Percentiles rank a stretch among this genome's conserved stretches.
These are phyloP conservation scores for Combretum micranthum DNA, from an alignment of 345 rosid genomes.

Conservation along the genomic window DNA sequence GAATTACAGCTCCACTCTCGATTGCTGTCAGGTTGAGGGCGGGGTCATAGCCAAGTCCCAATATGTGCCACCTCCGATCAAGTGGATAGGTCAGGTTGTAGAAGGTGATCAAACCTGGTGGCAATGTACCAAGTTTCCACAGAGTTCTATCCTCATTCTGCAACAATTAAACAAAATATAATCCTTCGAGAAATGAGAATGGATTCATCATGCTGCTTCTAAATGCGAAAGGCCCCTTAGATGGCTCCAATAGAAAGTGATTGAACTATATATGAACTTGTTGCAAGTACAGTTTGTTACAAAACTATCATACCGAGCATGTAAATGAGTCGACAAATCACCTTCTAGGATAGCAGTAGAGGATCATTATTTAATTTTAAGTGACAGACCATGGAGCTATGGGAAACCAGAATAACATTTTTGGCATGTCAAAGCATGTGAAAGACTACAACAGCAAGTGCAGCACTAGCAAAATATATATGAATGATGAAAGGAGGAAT, in stretches of 20 bases:
- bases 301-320: too few relatives aligned
- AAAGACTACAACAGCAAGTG: neutral
- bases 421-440: neutral
- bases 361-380: too few relatives aligned
- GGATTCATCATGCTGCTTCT: neutral
- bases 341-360: too few relatives aligned
- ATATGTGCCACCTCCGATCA: slow-evolving; percentile 78
- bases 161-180: slow-evolving; percentile 14
- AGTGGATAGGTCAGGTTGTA: slow-evolving; percentile 81
- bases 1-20: slow-evolving; percentile 81
- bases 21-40: slow-evolving; percentile 91
- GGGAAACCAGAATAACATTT: neutral
- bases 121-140: slow-evolving; percentile 96
- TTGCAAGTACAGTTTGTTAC: too few relatives aligned
- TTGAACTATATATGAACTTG: too few relatives aligned
- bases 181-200: neutral
- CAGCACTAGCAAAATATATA: neutral
- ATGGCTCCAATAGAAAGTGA: too few relatives aligned
- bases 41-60: slow-evolving; percentile 98
- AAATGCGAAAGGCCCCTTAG: too few relatives aligned
- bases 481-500: neutral
- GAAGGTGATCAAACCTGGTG: slow-evolving; percentile 93
- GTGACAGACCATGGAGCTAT: too few relatives aligned
- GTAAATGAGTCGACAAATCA: too few relatives aligned
- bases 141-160: slow-evolving; percentile 97